Evolutionary conservation across 2,329 filamentous ascomycete species (phyloP).

Genomic region (Aschersonia sp.): DNA sequence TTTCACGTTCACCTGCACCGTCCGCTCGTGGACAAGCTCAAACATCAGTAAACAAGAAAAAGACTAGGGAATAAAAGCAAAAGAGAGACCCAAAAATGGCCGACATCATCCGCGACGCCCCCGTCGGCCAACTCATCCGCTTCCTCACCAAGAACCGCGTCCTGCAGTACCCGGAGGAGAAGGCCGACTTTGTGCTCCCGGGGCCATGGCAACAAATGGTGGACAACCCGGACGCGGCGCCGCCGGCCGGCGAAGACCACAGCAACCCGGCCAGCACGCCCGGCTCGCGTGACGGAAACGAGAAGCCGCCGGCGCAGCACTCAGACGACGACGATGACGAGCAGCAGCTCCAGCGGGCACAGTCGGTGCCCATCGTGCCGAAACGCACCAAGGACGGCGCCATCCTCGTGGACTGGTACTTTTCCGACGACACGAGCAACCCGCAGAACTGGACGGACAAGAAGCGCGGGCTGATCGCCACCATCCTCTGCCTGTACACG

Average conservation of each 20-base stretch:
- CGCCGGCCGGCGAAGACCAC: conserved; percentile 4
- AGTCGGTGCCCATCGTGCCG: conserved; percentile 34
- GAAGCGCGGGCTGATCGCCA: conserved; percentile 25
- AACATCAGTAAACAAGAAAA: neutral
- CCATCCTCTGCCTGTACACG: conserved; percentile 40
- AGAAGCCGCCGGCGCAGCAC: neutral
- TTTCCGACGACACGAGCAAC: conserved; percentile 38
- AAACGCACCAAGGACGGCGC: conserved; percentile 32
- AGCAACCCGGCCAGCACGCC: conserved; percentile 3
- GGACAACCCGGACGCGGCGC: conserved; percentile 13
- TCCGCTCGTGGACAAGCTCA: too few species aligned
- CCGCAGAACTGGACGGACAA: conserved; percentile 38
- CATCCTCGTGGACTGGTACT: conserved; percentile 40
- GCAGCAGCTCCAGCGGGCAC: conserved; percentile 23
- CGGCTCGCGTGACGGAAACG: conserved; percentile 1
- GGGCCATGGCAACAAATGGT: conserved; percentile 20
- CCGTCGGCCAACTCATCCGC: conserved; percentile 43
- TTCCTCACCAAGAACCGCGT: conserved; percentile 34
- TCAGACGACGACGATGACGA: conserved; percentile 13
- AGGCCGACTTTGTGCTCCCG: conserved; percentile 36
- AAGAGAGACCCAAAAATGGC: conserved; percentile 9
- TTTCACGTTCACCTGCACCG: too few species aligned
- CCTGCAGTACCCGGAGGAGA: conserved; percentile 46
- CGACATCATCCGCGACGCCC: conserved; percentile 35
- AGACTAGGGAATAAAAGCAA: neutral